Evolutionary conservation across 2,329 filamentous ascomycete genomes (phyloP), one percentile per base, ranked within the genome.

Genomic region (Fusarium heterosporum): DNA sequence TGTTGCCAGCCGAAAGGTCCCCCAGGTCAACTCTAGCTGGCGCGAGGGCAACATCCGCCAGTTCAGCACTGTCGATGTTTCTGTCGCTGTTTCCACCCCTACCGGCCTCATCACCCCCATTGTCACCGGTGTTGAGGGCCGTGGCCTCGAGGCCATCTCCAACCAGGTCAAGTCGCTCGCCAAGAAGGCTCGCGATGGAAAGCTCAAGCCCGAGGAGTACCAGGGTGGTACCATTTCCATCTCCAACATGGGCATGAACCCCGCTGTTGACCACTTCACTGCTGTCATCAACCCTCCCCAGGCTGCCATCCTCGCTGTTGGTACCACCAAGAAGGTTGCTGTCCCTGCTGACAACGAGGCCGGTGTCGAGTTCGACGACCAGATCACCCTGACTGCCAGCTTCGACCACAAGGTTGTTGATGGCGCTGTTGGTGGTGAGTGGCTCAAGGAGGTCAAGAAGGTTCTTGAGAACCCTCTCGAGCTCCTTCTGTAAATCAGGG

Each of bases 201-300:
- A 98, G 89, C 91, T 99, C 75, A 98, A 98, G 90, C 96, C 96
- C 46, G 95, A 99, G 81, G 94, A 99, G 83, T 99, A 97, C 89
- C 95, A 97, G 86, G 96, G 96, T 56, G 96, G 96, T 79, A 97
- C 93, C 79, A 97, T 99, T 83, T 97, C 95, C 80, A 98, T 99
- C 83, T 97, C 93, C 84, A 99, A 99, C 89, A 97, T 99, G 96
- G 96, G 96, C 81, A 99, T 99, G 96, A 99, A 99, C 88, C 78
- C 90, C 46, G 95, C 96, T 49, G 90, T 99, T 67, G 94, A 98
- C 83, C 89, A 94, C 79, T 99, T 99, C 84, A 98, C 96, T 51
- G 96, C 96, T 72, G 92, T 99, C 77, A 97, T 99, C 87, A 99
- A 99, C 89, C 96, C 96, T 71, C 96, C 96, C 53, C 96, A 99